These are phyloP conservation scores for Diutina pseudorugosa DNA, from an alignment of 1,139 yeast species.

Conservation along the genomic window DNA sequence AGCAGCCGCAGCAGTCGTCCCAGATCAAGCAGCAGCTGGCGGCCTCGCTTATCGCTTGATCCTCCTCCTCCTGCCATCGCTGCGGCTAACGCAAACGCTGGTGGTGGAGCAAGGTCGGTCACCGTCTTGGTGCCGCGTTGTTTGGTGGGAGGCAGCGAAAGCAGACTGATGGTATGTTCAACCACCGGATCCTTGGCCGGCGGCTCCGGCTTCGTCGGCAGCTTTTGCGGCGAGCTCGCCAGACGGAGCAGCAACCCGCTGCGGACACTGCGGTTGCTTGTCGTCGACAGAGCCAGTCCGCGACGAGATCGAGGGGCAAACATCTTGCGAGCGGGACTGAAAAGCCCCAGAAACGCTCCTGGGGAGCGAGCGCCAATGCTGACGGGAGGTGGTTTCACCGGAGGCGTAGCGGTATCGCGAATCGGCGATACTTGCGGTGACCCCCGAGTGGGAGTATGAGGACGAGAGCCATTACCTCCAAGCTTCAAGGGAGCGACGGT, in stretches of 20 bases:
- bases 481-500: neutral
- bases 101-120: constrained; percentile 26
- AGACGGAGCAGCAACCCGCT: neutral
- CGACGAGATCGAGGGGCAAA: constrained; percentile 1
- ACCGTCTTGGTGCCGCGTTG: constrained; percentile 7
- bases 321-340: constrained; percentile 3
- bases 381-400: neutral
- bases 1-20: neutral
- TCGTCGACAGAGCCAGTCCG: neutral
- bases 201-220: constrained; percentile 5
- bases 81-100: constrained; percentile 15
- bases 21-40: neutral
- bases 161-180: constrained; percentile 24
- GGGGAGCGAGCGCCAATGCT: constrained; percentile 1
- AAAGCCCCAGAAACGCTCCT: neutral
- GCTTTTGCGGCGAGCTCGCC: constrained; percentile 4
- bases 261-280: constrained; percentile 1
- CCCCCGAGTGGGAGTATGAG: neutral
- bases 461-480: neutral
- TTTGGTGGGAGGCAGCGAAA: constrained; percentile 17
- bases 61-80: constrained; percentile 1
- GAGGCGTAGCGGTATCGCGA: neutral
- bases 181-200: neutral
- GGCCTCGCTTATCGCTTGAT: neutral
- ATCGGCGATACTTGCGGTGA: neutral